Percentiles rank a stretch among this genome's conserved stretches.
phyloP scores from a whole-genome alignment of 2,329 filamentous ascomycete genomes.

The Penicillium brasilianum region DNA sequence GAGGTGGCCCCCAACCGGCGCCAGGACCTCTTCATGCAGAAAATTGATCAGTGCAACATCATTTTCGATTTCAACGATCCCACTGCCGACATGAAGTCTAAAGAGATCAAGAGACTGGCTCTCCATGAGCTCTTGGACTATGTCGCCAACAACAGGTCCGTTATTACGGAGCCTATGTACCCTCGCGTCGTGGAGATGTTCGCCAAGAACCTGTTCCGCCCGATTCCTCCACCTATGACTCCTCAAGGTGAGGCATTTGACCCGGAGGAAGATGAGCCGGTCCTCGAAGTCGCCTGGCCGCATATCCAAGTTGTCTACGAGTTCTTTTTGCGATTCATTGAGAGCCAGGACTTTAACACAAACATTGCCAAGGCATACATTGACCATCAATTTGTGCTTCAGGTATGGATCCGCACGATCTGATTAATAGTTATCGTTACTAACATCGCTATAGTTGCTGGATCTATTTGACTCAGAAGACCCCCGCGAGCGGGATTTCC shows the following conservation, averaged over 20 bases:
- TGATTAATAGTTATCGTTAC: slow-evolving; percentile 8
- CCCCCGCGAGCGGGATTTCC: slow-evolving; percentile 91
- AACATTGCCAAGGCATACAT: slow-evolving; percentile 99
- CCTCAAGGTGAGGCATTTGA: slow-evolving; percentile 98
- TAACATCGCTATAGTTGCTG: slow-evolving; percentile 65
- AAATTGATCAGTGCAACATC: slow-evolving; percentile 99
- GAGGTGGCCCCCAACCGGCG: slow-evolving; percentile 93
- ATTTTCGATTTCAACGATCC: slow-evolving; percentile 99
- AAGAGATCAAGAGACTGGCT: slow-evolving; percentile 97
- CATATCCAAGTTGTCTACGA: slow-evolving; percentile 99
- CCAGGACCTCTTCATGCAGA: slow-evolving; percentile 98
- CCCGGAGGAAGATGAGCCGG: slow-evolving; percentile 96
- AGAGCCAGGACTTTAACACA: slow-evolving; percentile 99
- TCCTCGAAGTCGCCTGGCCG: slow-evolving; percentile 97
- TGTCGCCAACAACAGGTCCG: slow-evolving; percentile 96
- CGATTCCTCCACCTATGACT: slow-evolving; percentile 95
- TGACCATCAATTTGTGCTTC: slow-evolving; percentile 95
- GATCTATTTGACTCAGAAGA: slow-evolving; percentile 99
- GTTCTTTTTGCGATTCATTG: slow-evolving; percentile 98
- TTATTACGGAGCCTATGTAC: slow-evolving; percentile 99
- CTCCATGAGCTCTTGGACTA: slow-evolving; percentile 97
- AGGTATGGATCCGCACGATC: slow-evolving; percentile 49
- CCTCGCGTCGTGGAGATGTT: slow-evolving; percentile 99
- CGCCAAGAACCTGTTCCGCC: slow-evolving; percentile 95
- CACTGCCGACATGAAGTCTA: slow-evolving; percentile 98